Conservation (phyloP, 192 early-diverging fungal species). For the Funneliformis geosporum region DNA sequence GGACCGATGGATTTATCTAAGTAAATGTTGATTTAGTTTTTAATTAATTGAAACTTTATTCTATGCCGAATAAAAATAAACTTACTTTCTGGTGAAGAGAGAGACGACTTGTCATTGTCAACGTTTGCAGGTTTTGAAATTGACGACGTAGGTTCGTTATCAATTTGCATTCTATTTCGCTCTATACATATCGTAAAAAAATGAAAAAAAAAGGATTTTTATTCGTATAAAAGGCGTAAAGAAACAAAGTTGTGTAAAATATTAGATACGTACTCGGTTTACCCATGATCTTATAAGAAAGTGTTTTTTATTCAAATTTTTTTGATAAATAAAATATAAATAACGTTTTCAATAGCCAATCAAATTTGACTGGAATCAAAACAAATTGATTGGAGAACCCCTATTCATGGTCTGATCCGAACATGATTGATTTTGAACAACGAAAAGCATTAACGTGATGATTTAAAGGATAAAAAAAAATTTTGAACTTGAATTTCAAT, state of each 20-base stretch:
- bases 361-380: no score
- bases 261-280: slow-evolving; percentile 10
- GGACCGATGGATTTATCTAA: background rate
- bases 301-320: no score
- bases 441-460: no score
- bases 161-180: slow-evolving; percentile 19
- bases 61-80: background rate
- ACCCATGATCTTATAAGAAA: background rate
- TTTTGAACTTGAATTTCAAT: no score
- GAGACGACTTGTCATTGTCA: background rate
- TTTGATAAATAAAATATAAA: no score
- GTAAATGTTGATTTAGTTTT: background rate
- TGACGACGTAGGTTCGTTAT: background rate
- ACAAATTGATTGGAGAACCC: no score
- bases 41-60: background rate
- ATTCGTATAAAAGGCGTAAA: no score
- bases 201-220: background rate
- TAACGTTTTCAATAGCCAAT: no score
- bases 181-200: background rate
- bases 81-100: background rate
- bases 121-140: background rate
- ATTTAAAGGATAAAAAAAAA: no score
- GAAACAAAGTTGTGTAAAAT: no score
- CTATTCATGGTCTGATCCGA: no score
- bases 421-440: no score